A percentile compares a stretch with the other conserved stretches of the same genome.
Conservation (phyloP, 2,329 filamentous ascomycete genomes). For the Trichoderma sp. region DNA sequence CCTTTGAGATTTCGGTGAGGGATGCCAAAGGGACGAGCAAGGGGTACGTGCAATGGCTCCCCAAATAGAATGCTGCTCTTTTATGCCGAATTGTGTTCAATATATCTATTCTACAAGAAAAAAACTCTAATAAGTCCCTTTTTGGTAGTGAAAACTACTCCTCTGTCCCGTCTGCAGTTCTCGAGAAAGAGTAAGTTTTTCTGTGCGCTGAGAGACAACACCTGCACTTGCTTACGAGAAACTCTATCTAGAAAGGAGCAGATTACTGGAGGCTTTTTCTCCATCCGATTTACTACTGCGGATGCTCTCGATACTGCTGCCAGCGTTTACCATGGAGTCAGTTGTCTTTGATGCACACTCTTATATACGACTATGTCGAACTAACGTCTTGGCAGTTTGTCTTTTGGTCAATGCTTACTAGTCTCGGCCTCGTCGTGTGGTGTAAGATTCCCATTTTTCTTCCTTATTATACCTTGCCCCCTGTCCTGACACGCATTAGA, state of each 20-base stretch:
- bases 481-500: slow-evolving; percentile 53
- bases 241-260: slow-evolving; percentile 68
- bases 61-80: slow-evolving; percentile 64
- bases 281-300: slow-evolving; percentile 71
- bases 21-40: slow-evolving; percentile 89
- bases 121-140: slow-evolving; percentile 51
- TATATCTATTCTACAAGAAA: slow-evolving; percentile 33
- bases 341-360: slow-evolving; percentile 38
- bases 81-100: slow-evolving; percentile 40
- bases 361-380: neutral
- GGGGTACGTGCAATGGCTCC: slow-evolving; percentile 98
- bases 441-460: slow-evolving; percentile 60
- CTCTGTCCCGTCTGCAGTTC: slow-evolving; percentile 52
- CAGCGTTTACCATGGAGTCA: slow-evolving; percentile 88
- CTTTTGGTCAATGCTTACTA: slow-evolving; percentile 94
- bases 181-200: slow-evolving; percentile 74
- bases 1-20: slow-evolving; percentile 84
- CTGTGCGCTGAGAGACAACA: neutral
- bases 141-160: slow-evolving; percentile 53
- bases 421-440: slow-evolving; percentile 88
- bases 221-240: slow-evolving; percentile 32
- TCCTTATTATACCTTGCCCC: neutral
- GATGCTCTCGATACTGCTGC: slow-evolving; percentile 80
- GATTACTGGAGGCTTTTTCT: slow-evolving; percentile 70
- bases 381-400: slow-evolving; percentile 64